phyloP scores from a whole-genome alignment of 148 eudicot genomes.

The Hydrangea macrophylla region DNA sequence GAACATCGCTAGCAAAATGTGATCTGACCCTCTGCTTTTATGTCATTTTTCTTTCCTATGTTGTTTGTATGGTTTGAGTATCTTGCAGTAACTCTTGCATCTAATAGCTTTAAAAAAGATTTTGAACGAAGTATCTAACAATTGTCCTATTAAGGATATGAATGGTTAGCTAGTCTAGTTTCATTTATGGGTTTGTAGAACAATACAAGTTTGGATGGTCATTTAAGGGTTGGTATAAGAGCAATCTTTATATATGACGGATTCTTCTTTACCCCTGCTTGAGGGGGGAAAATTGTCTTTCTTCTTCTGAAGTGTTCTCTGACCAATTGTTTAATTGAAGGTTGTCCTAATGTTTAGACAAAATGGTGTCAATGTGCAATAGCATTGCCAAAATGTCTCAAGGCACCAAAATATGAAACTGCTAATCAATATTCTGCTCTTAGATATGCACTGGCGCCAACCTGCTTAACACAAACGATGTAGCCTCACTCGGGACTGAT shows the following conservation, averaged over 20 bases:
- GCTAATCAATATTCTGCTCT: neutral
- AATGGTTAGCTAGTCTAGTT: no score
- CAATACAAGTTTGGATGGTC: no score
- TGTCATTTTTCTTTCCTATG: neutral
- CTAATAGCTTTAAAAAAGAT: neutral
- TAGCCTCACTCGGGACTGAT: neutral
- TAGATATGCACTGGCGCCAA: neutral
- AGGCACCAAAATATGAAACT: neutral
- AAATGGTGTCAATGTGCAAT: neutral
- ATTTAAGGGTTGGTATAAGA: no score
- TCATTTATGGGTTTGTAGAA: no score
- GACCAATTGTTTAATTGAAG: neutral
- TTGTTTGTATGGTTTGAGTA: neutral
- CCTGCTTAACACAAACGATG: neutral
- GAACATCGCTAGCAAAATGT: conserved; percentile 3
- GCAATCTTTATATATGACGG: neutral
- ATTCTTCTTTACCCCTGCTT: neutral
- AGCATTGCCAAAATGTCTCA: neutral
- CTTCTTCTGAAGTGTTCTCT: neutral
- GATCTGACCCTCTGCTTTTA: neutral
- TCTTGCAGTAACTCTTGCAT: neutral
- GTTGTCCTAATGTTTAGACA: neutral
- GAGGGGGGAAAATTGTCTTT: neutral
- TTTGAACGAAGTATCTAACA: neutral
- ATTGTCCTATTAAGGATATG: no score